Evolutionary conservation across 345 rosid species (phyloP), one percentile per base, ranked within the genome.

Genomic region (Sisymbrium altissimum): DNA sequence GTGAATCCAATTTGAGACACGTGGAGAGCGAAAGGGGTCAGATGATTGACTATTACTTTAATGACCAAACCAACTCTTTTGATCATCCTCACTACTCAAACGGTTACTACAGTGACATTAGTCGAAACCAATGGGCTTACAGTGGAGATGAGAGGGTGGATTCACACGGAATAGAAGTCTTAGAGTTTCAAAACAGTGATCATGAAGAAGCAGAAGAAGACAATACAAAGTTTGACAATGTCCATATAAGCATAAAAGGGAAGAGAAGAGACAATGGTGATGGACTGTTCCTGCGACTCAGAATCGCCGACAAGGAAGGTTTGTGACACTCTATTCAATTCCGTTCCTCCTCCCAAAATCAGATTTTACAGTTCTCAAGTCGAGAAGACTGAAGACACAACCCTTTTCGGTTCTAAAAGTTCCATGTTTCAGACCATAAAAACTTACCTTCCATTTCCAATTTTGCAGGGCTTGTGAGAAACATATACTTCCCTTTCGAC

Each of bases 301-400:
- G 90, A 77, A 95, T 87, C 29, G 86, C 84, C 0, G 96, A 92
- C 66, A 87, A 85, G 78, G 99, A 95, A 80, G 99, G 99, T 95
- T 57, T 44, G 88, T 59, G 40, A 52, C 18, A 30, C 18, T 17
- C 43, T 45, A 32, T n/a, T 30, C 33, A 9, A 36, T 9, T 36
- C 4, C 55, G 18, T 41, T 38, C 13, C 27, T 36, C 15, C 2
- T 2, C 19, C 5, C 45, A 27, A 32, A 6, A 0, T 19, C 7
- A 7, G 15, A 18, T 66, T 41, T 7, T 55, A 27, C 13, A 68
- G 39, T 52, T 68, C 0, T 2, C 17, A 38, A 5, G 38, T 25
- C 38, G 3, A 21, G n/a, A 52, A 38, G 35, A 50, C 9, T 14
- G n/a, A 52, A 38, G 35, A 50, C 9, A 1, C 5, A 35, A 32